Percentiles rank a stretch among this genome's conserved stretches.
Evolutionary conservation across 2,329 filamentous ascomycete genomes (phyloP).

Genomic region (Westerdykella aurantiaca): DNA sequence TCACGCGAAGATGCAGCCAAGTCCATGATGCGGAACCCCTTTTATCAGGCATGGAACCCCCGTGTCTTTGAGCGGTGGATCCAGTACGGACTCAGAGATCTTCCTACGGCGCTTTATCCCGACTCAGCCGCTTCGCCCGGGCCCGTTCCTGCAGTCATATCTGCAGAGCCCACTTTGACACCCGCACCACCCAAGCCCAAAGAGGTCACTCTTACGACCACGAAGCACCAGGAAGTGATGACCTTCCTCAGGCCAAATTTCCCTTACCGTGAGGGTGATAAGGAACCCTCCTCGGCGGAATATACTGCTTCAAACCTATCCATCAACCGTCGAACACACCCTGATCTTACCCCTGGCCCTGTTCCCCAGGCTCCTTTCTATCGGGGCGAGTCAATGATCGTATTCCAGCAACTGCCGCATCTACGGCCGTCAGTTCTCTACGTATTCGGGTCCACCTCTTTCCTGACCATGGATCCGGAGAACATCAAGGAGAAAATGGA

Average conservation of each 20-base stretch:
- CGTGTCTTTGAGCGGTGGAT: constrained; percentile 72
- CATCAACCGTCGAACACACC: constrained; percentile 39
- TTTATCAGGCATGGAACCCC: constrained; percentile 78
- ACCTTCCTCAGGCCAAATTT: constrained; percentile 64
- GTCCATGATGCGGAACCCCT: constrained; percentile 62
- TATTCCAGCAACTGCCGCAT: constrained; percentile 53
- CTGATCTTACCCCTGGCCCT: constrained; percentile 35
- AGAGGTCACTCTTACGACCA: constrained; percentile 68
- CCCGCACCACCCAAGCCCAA: constrained; percentile 24
- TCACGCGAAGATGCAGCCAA: constrained; percentile 63
- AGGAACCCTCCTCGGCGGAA: constrained; percentile 38
- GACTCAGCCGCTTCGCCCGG: constrained; percentile 15
- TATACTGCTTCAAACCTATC: constrained; percentile 23
- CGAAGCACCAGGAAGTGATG: constrained; percentile 83
- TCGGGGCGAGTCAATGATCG: constrained; percentile 56
- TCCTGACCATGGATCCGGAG: constrained; percentile 47
- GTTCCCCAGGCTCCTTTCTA: constrained; percentile 54
- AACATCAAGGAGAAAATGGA: constrained; percentile 55
- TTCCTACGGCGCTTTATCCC: constrained; percentile 59
- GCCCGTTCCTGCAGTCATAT: constrained; percentile 11
- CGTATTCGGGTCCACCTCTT: constrained; percentile 59
- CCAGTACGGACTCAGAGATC: constrained; percentile 65
- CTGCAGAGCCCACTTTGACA: constrained; percentile 16
- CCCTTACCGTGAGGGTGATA: constrained; percentile 39
- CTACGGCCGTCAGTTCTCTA: constrained; percentile 63